Evolutionary conservation across 2,329 filamentous ascomycete genomes (phyloP).

Genomic region (Purpureocillium takamizusanense): DNA sequence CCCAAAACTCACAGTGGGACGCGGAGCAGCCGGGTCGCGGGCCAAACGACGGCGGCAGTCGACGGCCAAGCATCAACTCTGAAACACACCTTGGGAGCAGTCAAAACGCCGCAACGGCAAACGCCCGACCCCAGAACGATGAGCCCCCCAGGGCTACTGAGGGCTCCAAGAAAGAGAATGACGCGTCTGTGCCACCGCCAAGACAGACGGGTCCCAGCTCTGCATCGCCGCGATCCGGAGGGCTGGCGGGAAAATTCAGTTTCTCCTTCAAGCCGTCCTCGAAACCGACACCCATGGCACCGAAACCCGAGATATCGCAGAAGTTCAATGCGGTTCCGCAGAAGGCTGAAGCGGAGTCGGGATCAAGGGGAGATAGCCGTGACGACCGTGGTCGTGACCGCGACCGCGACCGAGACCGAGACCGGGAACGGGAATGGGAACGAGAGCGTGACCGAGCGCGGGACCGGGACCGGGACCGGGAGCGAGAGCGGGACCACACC

Average conservation of each 20-base stretch:
- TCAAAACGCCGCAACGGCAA: constrained; percentile 9
- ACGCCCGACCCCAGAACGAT: not conserved
- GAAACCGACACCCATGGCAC: constrained; percentile 45
- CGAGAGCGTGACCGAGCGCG: too few species aligned
- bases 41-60: constrained; percentile 8
- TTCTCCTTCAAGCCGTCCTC: constrained; percentile 81
- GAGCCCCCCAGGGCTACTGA: not conserved
- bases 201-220: constrained; percentile 27
- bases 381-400: constrained; percentile 30
- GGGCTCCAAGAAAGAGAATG: constrained; percentile 2
- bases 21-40: constrained; percentile 20
- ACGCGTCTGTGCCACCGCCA: constrained; percentile 1
- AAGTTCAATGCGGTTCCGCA: constrained; percentile 57
- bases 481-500: too few species aligned
- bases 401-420: too few species aligned
- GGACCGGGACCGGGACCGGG: too few species aligned
- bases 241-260: constrained; percentile 64
- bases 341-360: constrained; percentile 24
- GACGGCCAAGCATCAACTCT: constrained; percentile 7
- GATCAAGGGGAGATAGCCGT: too few species aligned
- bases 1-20: constrained; percentile 64
- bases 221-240: constrained; percentile 32
- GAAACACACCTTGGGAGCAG: constrained; percentile 2
- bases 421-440: too few species aligned
- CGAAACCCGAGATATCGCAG: constrained; percentile 57